Evolutionary conservation across 1,139 yeast genomes (phyloP).

Genomic region (Meyerozyma smithsonii): DNA sequence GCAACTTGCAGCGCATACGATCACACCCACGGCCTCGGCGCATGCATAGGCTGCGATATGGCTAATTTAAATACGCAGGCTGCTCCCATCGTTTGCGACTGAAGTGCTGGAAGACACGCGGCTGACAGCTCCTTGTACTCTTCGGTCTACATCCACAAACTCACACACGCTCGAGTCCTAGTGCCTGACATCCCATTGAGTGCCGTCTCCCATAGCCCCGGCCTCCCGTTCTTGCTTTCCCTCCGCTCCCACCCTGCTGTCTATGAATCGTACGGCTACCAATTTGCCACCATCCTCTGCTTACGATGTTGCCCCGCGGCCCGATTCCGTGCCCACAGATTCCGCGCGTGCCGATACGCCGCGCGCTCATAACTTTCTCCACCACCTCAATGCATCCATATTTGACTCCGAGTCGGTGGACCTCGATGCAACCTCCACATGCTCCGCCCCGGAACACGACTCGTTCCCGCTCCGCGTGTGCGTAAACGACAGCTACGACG

Average conservation of each 20-base stretch:
- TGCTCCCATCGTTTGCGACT: too few species aligned
- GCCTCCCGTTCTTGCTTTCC: too few species aligned
- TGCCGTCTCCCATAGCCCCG: too few species aligned
- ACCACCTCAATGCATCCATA: slow-evolving; percentile 1
- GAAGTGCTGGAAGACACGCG: too few species aligned
- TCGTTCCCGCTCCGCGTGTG: neutral
- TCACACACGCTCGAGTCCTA: too few species aligned
- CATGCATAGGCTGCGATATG: neutral
- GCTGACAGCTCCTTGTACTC: too few species aligned
- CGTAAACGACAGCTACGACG: neutral
- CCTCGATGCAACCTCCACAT: too few species aligned
- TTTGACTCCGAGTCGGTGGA: too few species aligned
- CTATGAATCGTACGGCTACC: neutral
- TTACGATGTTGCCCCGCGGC: neutral
- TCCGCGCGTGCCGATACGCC: neutral
- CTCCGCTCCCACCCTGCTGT: too few species aligned
- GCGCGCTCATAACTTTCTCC: neutral
- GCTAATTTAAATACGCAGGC: neutral
- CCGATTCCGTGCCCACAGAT: neutral
- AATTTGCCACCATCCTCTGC: slow-evolving; percentile 1
- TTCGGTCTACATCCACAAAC: too few species aligned
- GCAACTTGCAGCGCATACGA: neutral
- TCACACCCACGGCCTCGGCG: slow-evolving; percentile 1
- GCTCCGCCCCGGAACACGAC: neutral
- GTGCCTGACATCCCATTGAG: too few species aligned